Conservation (phyloP, 768 basidiomycete genomes). For the Kwoniella pini region DNA sequence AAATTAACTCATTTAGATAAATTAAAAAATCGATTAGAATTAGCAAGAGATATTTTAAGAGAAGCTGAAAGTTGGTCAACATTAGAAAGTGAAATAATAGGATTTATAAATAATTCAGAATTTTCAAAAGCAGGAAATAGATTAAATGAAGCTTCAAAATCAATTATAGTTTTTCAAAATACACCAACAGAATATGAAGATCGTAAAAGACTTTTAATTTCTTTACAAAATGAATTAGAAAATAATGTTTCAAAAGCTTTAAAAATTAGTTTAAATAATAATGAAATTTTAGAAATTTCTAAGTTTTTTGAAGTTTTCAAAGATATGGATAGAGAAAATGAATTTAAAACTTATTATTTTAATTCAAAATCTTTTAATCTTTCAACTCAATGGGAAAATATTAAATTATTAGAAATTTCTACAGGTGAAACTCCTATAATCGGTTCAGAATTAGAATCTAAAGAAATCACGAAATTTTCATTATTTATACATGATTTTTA, state of each 20-base stretch:
- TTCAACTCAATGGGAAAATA: conserved; percentile 69
- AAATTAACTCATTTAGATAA: conserved; percentile 77
- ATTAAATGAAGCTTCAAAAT: conserved; percentile 81
- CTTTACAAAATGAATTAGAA: conserved; percentile 93
- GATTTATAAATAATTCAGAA: conserved; percentile 73
- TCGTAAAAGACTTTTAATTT: conserved; percentile 80
- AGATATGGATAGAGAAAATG: conserved; percentile 85
- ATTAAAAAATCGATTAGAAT: conserved; percentile 83
- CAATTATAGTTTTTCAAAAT: conserved; percentile 90
- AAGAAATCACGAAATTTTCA: conserved; percentile 56
- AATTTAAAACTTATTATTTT: conserved; percentile 93
- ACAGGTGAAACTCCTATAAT: not conserved
- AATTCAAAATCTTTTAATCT: conserved; percentile 71
- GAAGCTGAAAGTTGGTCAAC: conserved; percentile 98
- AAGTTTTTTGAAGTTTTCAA: conserved; percentile 76
- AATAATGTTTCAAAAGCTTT: conserved; percentile 61
- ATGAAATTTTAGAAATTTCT: conserved; percentile 72
- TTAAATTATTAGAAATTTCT: conserved; percentile 56
- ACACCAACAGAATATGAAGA: conserved; percentile 81
- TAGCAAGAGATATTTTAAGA: conserved; percentile 79
- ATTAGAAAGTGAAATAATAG: conserved; percentile 85
- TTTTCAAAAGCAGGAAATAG: conserved; percentile 91
- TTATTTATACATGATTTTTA: conserved; percentile 77
- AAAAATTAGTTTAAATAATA: conserved; percentile 77
- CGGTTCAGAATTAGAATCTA: not conserved